These are phyloP conservation scores for Solanum hybrid DNA, from an alignment of 305 asterid genomes.

Conservation along the genomic window DNA sequence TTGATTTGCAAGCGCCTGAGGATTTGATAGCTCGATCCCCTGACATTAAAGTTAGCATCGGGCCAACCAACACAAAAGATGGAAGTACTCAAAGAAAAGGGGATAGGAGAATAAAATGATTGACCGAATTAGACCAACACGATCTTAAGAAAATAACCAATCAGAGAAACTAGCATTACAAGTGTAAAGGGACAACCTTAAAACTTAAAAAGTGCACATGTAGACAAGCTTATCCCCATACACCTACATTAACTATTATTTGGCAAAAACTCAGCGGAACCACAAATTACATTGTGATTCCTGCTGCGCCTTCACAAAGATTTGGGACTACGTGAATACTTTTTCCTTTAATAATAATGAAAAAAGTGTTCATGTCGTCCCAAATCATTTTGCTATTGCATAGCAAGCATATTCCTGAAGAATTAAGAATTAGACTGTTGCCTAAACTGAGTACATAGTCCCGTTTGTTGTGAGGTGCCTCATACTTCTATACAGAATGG, in stretches of 20 bases:
- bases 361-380: neutral
- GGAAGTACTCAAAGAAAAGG: neutral
- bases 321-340: neutral
- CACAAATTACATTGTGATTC: neutral
- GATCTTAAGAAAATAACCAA: too few relatives aligned
- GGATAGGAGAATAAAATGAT: too few relatives aligned
- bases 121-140: too few relatives aligned
- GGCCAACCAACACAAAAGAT: neutral
- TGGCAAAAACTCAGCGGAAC: too few relatives aligned
- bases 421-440: neutral
- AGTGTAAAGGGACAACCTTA: too few relatives aligned
- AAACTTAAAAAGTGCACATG: too few relatives aligned
- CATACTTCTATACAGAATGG: neutral
- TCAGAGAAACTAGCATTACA: too few relatives aligned
- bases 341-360: neutral
- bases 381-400: neutral
- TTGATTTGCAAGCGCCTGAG: constrained; percentile 64
- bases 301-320: neutral
- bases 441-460: neutral
- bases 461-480: neutral
- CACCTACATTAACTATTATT: neutral
- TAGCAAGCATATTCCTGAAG: neutral
- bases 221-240: neutral
- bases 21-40: constrained; percentile 96
- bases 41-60: constrained; percentile 17